Percentiles rank a stretch among this genome's conserved stretches.
phyloP scores from a whole-genome alignment of 768 basidiomycete genomes.

The Rhodotorula diobovata region DNA sequence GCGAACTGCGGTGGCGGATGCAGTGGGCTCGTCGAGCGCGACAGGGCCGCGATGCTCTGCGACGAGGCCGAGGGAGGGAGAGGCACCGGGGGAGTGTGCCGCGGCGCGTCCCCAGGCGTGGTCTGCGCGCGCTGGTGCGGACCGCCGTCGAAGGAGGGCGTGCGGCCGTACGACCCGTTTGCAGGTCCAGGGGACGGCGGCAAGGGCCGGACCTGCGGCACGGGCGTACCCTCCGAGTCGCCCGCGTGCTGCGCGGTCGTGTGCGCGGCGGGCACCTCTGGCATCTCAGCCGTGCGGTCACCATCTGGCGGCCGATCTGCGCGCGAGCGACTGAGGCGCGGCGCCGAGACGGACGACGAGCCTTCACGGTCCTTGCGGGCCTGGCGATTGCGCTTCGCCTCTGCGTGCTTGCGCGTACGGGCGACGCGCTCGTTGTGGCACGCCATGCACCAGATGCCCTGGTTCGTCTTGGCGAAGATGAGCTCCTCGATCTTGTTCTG shows the following conservation, averaged over 20 bases:
- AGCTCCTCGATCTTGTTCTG: conserved; percentile 92
- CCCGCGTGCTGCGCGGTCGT: background rate
- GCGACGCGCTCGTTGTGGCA: conserved; percentile 98
- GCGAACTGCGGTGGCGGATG: background rate
- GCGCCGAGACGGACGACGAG: too few species aligned
- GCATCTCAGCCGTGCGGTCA: background rate
- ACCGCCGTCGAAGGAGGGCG: background rate
- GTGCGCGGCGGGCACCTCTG: background rate
- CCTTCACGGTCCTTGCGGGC: conserved; percentile 26
- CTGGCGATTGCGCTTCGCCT: conserved; percentile 59
- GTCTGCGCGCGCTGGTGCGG: conserved; percentile 8
- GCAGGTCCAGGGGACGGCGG: conserved; percentile 7
- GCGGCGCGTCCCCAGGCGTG: conserved; percentile 14
- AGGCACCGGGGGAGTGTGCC: conserved; percentile 5
- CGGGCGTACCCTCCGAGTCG: background rate
- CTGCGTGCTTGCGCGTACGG: conserved; percentile 80
- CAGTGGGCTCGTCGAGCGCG: background rate
- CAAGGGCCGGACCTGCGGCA: conserved; percentile 8
- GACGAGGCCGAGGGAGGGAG: conserved; percentile 9
- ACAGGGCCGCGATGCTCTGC: background rate
- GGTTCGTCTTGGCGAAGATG: conserved; percentile 95
- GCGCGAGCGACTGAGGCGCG: background rate
- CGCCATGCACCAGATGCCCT: conserved; percentile 91
- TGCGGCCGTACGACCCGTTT: background rate
- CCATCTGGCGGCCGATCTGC: background rate